These are phyloP conservation scores for Paracorniculantispora psalliotae DNA, from an alignment of 2,329 filamentous ascomycete species.

Conservation along the genomic window DNA sequence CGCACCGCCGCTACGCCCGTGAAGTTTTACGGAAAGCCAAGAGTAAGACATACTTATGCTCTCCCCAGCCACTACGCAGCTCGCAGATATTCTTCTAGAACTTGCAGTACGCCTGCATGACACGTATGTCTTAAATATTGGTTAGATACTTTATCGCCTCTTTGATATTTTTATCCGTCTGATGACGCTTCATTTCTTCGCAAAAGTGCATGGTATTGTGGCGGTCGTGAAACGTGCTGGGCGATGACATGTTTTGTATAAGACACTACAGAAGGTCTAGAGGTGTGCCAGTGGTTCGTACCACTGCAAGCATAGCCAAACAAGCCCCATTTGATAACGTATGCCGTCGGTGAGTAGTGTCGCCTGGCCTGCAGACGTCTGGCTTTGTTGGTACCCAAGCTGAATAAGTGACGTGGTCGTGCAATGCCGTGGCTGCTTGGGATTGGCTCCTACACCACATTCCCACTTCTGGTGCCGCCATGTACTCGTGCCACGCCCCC, in stretches of 20 bases:
- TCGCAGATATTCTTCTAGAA: slow-evolving; percentile 9
- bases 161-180: not conserved
- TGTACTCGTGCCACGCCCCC: too few species aligned
- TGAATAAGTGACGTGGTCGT: not conserved
- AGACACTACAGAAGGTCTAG: slow-evolving; percentile 4
- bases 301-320: not conserved
- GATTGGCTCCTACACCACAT: not conserved
- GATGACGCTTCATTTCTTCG: not conserved
- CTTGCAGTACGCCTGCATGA: slow-evolving; percentile 6
- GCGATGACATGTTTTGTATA: not conserved
- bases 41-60: slow-evolving; percentile 2
- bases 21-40: not conserved
- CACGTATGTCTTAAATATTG: not conserved
- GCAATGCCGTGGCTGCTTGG: not conserved
- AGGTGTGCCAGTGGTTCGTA: not conserved
- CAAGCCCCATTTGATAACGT: too few species aligned
- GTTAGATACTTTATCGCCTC: not conserved
- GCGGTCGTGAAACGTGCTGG: slow-evolving; percentile 7
- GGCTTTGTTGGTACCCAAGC: not conserved
- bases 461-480: too few species aligned
- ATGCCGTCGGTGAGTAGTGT: too few species aligned
- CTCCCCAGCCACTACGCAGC: not conserved
- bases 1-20: not conserved
- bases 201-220: slow-evolving; percentile 3
- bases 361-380: not conserved